Conservation (phyloP, 352 stramenopile genomes). For the Pythium rishiriense region DNA sequence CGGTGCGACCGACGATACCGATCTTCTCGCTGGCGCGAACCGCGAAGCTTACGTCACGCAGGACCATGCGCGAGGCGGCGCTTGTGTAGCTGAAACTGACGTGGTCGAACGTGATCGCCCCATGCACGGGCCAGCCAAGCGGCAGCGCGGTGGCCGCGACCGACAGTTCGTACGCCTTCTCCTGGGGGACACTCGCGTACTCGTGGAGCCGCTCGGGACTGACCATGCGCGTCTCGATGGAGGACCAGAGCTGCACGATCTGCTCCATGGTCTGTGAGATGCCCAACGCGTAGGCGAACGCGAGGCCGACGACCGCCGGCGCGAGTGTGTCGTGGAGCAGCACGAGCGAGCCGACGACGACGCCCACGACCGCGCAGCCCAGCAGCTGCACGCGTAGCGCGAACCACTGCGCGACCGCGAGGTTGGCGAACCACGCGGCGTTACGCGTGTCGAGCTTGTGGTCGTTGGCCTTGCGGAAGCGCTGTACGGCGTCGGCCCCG, state of each 20-base stretch:
- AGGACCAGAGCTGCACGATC: constrained; percentile 49
- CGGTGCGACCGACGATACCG: constrained; percentile 89
- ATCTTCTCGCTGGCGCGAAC: constrained; percentile 52
- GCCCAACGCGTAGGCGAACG: constrained; percentile 86
- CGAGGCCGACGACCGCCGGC: constrained; percentile 72
- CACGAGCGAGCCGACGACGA: constrained; percentile 37
- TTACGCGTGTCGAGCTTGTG: constrained; percentile 19
- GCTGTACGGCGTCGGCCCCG: constrained; percentile 16
- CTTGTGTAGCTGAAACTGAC: constrained; percentile 80
- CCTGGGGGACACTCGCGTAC: constrained; percentile 35
- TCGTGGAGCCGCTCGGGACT: constrained; percentile 53
- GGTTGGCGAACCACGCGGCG: constrained; percentile 29
- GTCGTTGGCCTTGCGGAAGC: constrained; percentile 28
- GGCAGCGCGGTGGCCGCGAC: not conserved
- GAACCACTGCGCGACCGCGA: constrained; percentile 48
- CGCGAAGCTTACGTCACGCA: constrained; percentile 44
- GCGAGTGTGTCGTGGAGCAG: constrained; percentile 32
- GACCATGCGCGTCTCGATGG: constrained; percentile 50
- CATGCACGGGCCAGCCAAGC: constrained; percentile 58
- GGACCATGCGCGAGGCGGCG: constrained; percentile 30
- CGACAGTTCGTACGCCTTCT: constrained; percentile 15
- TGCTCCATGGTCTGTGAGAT: constrained; percentile 78
- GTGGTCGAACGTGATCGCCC: constrained; percentile 69
- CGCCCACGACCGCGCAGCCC: constrained; percentile 36
- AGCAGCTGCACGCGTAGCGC: constrained; percentile 47